Evolutionary conservation across 108 stramenopile genomes (phyloP).

Genomic region (Cyclostephanos tholiformis): DNA sequence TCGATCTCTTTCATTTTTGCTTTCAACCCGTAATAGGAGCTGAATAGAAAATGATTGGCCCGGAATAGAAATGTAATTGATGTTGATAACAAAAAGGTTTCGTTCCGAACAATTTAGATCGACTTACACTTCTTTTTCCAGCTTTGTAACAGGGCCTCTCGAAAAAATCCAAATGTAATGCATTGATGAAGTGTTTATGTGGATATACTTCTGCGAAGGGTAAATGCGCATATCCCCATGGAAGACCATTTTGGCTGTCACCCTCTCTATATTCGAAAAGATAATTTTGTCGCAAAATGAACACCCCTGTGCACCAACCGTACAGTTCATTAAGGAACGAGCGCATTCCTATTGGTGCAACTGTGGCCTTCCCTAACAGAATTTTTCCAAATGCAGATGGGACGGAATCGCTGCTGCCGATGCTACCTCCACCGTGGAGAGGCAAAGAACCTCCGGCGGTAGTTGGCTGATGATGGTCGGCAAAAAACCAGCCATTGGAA

Average conservation of each 20-base stretch:
- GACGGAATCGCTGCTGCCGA: conserved; percentile 14
- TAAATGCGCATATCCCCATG: conserved; percentile 75
- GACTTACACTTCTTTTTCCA: conserved; percentile 63
- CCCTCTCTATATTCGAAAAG: conserved; percentile 71
- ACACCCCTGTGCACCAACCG: conserved; percentile 64
- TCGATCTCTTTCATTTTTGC: conserved; percentile 61
- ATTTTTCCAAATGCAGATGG: conserved; percentile 54
- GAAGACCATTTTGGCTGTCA: conserved; percentile 46
- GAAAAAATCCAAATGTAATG: conserved; percentile 76
- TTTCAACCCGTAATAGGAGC: conserved; percentile 66
- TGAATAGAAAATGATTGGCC: conserved; percentile 5
- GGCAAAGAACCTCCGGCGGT: conserved; percentile 19
- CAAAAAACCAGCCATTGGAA: conserved; percentile 48
- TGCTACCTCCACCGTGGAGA: conserved; percentile 11
- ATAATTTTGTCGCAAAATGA: conserved; percentile 79
- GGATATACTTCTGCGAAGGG: conserved; percentile 58
- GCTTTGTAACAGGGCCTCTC: conserved; percentile 73
- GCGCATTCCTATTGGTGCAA: conserved; percentile 56
- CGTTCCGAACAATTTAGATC: background rate
- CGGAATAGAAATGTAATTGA: background rate
- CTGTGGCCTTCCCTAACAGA: conserved; percentile 64
- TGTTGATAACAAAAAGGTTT: background rate
- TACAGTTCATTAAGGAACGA: conserved; percentile 47
- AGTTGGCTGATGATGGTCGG: conserved; percentile 37
- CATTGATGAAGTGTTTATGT: conserved; percentile 61